Conservation (phyloP, 2,329 filamentous ascomycete genomes). For the Cladorrhinum sp. region DNA sequence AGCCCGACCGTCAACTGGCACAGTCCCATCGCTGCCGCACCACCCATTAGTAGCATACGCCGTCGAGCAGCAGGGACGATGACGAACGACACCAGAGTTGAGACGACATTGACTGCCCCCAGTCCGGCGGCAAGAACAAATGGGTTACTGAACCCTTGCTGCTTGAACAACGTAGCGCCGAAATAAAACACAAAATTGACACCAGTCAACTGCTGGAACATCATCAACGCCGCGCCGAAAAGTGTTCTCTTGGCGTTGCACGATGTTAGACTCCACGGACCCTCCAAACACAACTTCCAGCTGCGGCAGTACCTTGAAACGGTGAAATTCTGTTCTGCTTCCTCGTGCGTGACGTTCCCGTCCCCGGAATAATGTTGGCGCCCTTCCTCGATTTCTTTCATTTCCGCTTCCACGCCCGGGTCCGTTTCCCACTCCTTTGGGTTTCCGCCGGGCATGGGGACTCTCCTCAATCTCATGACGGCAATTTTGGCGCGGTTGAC, state of each 20-base stretch:
- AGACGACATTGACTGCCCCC: constrained; percentile 63
- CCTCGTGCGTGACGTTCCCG: neutral
- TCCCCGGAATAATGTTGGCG: neutral
- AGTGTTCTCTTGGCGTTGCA: constrained; percentile 38
- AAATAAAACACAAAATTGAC: constrained; percentile 62
- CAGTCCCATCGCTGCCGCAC: constrained; percentile 64
- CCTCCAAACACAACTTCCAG: constrained; percentile 1
- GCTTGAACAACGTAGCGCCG: constrained; percentile 61
- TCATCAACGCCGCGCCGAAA: neutral
- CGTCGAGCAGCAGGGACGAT: constrained; percentile 65
- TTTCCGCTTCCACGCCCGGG: neutral
- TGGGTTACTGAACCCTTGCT: constrained; percentile 63
- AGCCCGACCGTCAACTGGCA: constrained; percentile 64
- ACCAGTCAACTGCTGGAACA: constrained; percentile 61
- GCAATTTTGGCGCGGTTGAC: constrained; percentile 53
- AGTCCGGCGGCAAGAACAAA: constrained; percentile 66
- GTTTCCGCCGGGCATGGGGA: constrained; percentile 3
- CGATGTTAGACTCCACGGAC: constrained; percentile 59
- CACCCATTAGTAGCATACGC: constrained; percentile 61
- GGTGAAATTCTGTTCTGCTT: neutral
- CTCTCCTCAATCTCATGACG: constrained; percentile 29
- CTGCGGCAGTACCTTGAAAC: neutral
- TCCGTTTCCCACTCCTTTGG: constrained; percentile 36
- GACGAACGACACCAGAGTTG: constrained; percentile 64
- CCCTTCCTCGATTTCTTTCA: neutral